These are phyloP conservation scores for Salvia sclarea DNA, from an alignment of 305 asterid species.

Conservation along the genomic window DNA sequence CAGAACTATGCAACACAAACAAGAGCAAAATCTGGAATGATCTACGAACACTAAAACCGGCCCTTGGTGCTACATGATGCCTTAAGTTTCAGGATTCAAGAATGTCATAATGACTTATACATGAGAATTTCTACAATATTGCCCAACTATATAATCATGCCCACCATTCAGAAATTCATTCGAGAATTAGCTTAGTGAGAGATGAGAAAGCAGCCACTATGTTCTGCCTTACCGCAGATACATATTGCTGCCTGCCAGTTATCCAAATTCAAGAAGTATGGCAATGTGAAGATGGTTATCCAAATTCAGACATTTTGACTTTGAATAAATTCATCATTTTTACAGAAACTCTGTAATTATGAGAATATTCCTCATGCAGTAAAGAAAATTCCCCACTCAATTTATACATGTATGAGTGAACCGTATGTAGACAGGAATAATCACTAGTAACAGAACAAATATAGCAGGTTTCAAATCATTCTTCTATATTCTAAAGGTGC, in stretches of 20 bases:
- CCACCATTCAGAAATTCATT: slow-evolving; percentile 23
- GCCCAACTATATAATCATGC: slow-evolving; percentile 15
- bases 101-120: slow-evolving; percentile 13
- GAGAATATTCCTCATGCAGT: slow-evolving; percentile 11
- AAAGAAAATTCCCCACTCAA: neutral
- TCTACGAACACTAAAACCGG: neutral
- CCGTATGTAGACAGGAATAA: neutral
- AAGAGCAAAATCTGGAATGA: neutral
- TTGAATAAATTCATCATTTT: neutral
- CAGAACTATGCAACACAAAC: slow-evolving; percentile 14
- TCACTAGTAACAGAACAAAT: slow-evolving; percentile 11
- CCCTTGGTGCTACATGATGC: neutral
- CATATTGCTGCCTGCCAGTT: slow-evolving; percentile 23
- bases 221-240: neutral
- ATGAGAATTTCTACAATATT: neutral
- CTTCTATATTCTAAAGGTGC: slow-evolving; percentile 23
- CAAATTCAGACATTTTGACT: neutral
- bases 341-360: slow-evolving; percentile 6
- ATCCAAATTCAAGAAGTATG: too few species aligned
- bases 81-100: slow-evolving; percentile 2
- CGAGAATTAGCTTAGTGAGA: slow-evolving; percentile 12
- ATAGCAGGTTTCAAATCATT: slow-evolving; percentile 6
- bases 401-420: neutral
- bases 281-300: neutral
- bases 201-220: slow-evolving; percentile 2